These are phyloP conservation scores for Neohortaea acidophila DNA, from an alignment of 495 filamentous ascomycete species.

Conservation along the genomic window DNA sequence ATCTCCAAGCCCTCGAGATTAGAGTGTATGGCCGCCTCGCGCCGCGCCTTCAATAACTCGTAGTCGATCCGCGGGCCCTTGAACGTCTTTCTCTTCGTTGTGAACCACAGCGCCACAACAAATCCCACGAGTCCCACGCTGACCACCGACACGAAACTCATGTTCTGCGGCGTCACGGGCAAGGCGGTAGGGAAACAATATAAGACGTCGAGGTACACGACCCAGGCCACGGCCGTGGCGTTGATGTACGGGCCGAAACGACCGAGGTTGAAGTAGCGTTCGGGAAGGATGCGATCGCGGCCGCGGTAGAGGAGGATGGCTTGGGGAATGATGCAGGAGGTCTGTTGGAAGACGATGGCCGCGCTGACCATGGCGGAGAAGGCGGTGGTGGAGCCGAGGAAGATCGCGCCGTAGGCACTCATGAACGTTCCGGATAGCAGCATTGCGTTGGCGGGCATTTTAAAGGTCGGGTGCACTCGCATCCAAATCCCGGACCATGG, in stretches of 20 bases:
- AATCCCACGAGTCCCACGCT: too few species aligned
- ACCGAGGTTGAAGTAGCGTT: not conserved
- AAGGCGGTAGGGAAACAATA: not conserved
- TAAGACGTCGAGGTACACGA: not conserved
- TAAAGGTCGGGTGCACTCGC: not conserved
- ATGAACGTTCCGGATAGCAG: not conserved
- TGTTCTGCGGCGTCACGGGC: not conserved
- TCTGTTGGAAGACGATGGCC: conserved; percentile 1
- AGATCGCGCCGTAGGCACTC: not conserved
- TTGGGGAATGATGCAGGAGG: not conserved
- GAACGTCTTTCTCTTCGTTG: too few species aligned
- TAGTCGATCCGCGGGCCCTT: too few species aligned
- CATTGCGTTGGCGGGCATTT: not conserved
- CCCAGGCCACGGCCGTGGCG: not conserved
- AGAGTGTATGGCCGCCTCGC: too few species aligned
- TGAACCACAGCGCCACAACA: too few species aligned
- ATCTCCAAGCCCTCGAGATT: too few species aligned
- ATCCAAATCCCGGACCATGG: not conserved
- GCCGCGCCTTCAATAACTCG: too few species aligned
- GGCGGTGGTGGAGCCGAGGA: conserved; percentile 2
- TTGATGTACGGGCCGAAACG: not conserved
- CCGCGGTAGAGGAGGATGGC: not conserved
- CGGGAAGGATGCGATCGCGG: not conserved
- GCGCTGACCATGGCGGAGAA: not conserved
- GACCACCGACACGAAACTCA: too few species aligned